Conservation (phyloP, 352 stramenopile genomes). For the Hyaloperonospora arabidopsidis region DNA sequence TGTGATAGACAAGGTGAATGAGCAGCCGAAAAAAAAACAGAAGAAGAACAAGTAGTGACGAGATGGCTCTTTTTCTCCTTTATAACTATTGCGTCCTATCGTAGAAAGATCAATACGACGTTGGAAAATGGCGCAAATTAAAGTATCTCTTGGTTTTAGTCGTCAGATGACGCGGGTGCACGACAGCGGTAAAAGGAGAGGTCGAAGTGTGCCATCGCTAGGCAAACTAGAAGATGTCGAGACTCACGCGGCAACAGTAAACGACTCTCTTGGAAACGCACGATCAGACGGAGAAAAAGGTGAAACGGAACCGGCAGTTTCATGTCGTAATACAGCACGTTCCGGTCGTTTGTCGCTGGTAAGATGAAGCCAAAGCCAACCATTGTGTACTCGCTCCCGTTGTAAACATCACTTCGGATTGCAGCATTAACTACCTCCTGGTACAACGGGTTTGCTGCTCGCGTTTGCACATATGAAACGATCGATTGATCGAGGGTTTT, state of each 20-base stretch:
- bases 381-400: slow-evolving; percentile 45
- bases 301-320: slow-evolving; percentile 49
- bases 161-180: neutral
- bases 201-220: slow-evolving; percentile 40
- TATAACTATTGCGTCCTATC: neutral
- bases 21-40: too few species aligned
- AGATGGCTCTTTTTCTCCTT: too few species aligned
- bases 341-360: slow-evolving; percentile 42
- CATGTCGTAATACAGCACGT: slow-evolving; percentile 51
- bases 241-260: slow-evolving; percentile 45
- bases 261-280: slow-evolving; percentile 54
- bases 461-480: slow-evolving; percentile 23
- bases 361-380: slow-evolving; percentile 51
- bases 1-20: too few species aligned
- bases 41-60: too few species aligned
- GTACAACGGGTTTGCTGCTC: slow-evolving; percentile 29
- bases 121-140: neutral
- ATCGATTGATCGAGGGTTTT: slow-evolving; percentile 25
- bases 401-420: slow-evolving; percentile 29
- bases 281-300: slow-evolving; percentile 38
- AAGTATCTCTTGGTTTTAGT: neutral
- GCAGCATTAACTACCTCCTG: slow-evolving; percentile 33
- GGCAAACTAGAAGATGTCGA: slow-evolving; percentile 38
- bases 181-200: slow-evolving; percentile 49
- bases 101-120: neutral